Percentiles rank a stretch among this genome's conserved stretches.
Evolutionary conservation across 2,329 filamentous ascomycete species (phyloP).

Genomic region (Trichoderma harzianum): DNA sequence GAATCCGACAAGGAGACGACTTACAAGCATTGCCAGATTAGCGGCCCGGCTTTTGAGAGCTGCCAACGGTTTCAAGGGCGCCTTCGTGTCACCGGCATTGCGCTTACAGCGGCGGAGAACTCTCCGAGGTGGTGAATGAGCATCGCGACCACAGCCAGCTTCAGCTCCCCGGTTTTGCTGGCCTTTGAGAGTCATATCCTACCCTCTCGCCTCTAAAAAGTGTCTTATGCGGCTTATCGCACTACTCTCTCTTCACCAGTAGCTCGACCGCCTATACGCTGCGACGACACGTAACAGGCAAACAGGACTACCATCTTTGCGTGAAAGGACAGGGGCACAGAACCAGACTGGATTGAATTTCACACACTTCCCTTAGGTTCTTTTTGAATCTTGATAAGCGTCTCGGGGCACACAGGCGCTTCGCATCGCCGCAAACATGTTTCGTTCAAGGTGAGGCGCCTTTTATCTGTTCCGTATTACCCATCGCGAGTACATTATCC

Average conservation of each 20-base stretch:
- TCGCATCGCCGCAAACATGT: conserved; percentile 13
- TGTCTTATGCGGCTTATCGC: conserved; percentile 1
- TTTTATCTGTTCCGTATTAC: neutral
- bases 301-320: neutral
- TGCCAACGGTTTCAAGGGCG: neutral
- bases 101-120: conserved; percentile 7
- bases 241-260: neutral
- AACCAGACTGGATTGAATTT: neutral
- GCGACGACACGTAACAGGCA: neutral
- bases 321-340: neutral
- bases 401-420: neutral
- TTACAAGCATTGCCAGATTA: neutral
- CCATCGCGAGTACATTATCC: neutral
- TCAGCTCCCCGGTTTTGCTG: neutral
- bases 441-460: conserved; percentile 15
- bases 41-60: neutral
- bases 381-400: neutral
- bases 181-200: neutral
- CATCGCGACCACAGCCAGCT: neutral
- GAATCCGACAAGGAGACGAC: neutral
- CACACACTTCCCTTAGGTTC: neutral
- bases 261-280: neutral
- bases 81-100: neutral
- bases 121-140: neutral
- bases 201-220: neutral